Evolutionary conservation across 495 filamentous ascomycete species (phyloP).

Genomic region (Filosporella fistucella): DNA sequence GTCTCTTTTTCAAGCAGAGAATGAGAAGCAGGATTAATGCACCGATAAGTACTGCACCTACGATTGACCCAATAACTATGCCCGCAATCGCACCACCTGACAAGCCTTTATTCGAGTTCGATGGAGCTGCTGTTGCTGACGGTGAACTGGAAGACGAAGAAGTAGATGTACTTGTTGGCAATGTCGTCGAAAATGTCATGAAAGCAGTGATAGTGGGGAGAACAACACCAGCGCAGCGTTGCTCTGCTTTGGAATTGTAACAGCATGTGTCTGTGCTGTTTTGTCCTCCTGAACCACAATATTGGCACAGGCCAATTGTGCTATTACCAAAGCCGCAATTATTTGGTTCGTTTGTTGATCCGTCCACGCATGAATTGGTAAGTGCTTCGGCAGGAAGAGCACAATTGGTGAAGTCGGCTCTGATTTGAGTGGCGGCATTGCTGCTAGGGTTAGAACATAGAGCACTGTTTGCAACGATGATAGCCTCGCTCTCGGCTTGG

Average conservation of each 20-base stretch:
- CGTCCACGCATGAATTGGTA: slow-evolving; percentile 68
- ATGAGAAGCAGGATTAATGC: slow-evolving; percentile 58
- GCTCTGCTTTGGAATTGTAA: slow-evolving; percentile 67
- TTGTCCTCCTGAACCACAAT: slow-evolving; percentile 74
- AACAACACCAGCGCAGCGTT: slow-evolving; percentile 64
- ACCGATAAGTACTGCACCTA: slow-evolving; percentile 62
- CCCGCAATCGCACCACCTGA: slow-evolving; percentile 86
- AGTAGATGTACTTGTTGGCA: slow-evolving; percentile 36
- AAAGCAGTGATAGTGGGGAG: slow-evolving; percentile 71
- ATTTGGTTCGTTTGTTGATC: slow-evolving; percentile 71
- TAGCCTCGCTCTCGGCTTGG: slow-evolving; percentile 82
- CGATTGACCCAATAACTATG: slow-evolving; percentile 77
- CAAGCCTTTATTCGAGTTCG: slow-evolving; percentile 32
- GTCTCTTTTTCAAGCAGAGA: slow-evolving; percentile 53
- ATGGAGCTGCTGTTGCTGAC: slow-evolving; percentile 3
- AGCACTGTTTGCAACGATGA: slow-evolving; percentile 67
- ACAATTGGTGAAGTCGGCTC: slow-evolving; percentile 91
- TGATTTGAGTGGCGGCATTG: slow-evolving; percentile 70
- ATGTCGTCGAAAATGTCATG: slow-evolving; percentile 58
- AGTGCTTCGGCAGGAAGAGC: slow-evolving; percentile 75
- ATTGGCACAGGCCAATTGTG: slow-evolving; percentile 78
- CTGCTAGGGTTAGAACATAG: slow-evolving; percentile 62
- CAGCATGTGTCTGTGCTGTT: slow-evolving; percentile 97
- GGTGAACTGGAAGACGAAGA: slow-evolving; percentile 28
- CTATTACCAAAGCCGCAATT: slow-evolving; percentile 87